Base-by-base conservation (phyloP, 2,329 filamentous ascomycete genomes). In the Microcera coccophila region DNA sequence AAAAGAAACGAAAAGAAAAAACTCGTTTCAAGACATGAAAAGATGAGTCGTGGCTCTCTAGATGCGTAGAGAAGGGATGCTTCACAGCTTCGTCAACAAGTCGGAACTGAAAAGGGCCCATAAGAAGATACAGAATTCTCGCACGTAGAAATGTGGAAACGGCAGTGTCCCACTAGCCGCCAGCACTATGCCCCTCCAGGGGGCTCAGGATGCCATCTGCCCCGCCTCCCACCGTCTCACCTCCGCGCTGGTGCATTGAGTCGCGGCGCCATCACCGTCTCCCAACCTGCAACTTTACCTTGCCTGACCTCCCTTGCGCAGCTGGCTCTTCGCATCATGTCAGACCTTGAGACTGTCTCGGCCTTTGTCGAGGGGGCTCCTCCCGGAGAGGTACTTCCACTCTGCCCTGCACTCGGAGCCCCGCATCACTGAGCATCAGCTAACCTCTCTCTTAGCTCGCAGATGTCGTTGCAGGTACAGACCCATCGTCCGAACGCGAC, bases 281-380 rank as follows among this genome's bases (percentile, higher is more conserved):
- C 32, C 20, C 26, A 14, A 28, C 34, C 15, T 34, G 39, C 24
- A 38, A 32, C 38, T 41, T 35, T 41, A 16, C 36, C n/a, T n/a
- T n/a, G 34, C 33, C 35, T 39, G 31, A 38, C 15, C 32, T 31
- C 18, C 22, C 40, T 42, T 35, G 41, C 42, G 45, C 44, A 43
- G 49, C 34, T 19, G 33, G n/a, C 37, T 38, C 10, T 35, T 18
- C 34, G 17, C 39, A 47, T 21, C 45, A 69, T 69, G 66, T 68
- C 66, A 28, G 62, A 68, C 21, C 50, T 69, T 37, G 65, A 69
- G 47, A 67, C 57, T 16, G 75, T 88, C 53, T 86, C 90, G 55
- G 84, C 90, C 39, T 98, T 97, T 67, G 84, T 98, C 53, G 84
- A 95, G 72, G 88, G 89, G 62, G 90, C 93, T 59, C 93, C 93